Conservation (phyloP, 2,329 filamentous ascomycete species). For the Pestalotiopsis sp. region DNA sequence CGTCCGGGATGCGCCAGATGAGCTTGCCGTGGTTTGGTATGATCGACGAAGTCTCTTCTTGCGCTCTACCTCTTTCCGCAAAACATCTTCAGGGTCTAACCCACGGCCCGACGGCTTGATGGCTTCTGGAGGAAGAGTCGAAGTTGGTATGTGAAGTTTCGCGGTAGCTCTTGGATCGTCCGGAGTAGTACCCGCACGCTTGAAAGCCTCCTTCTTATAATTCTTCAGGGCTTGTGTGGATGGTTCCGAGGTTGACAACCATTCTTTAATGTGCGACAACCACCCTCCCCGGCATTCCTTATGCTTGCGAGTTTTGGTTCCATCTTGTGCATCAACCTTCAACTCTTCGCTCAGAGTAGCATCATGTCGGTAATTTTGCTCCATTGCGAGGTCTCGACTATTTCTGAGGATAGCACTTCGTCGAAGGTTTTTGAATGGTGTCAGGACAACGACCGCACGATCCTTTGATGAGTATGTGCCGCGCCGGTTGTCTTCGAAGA, state of each 20-base stretch:
- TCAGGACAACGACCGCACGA: conserved; percentile 3
- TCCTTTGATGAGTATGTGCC: not conserved
- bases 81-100: conserved; percentile 47
- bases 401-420: conserved; percentile 1
- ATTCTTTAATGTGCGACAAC: conserved; percentile 47
- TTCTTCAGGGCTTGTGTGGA: conserved; percentile 50
- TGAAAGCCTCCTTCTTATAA: conserved; percentile 44
- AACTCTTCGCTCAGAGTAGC: conserved; percentile 6
- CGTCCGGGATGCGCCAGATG: conserved; percentile 19
- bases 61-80: conserved; percentile 35
- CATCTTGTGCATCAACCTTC: conserved; percentile 13
- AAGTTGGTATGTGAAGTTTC: conserved; percentile 49
- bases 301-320: conserved; percentile 24
- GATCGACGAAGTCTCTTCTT: conserved; percentile 9
- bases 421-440: not conserved
- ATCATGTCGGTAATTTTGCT: conserved; percentile 6
- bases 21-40: conserved; percentile 2
- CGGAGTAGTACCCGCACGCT: conserved; percentile 43
- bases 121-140: conserved; percentile 44
- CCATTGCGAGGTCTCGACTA: conserved; percentile 16
- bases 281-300: conserved; percentile 36
- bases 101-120: conserved; percentile 46
- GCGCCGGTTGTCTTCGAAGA: not conserved
- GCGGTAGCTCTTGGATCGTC: conserved; percentile 44
- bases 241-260: conserved; percentile 51